These are phyloP conservation scores for Tubosaeta brunneosetosa DNA, from an alignment of 768 basidiomycete species.

Conservation along the genomic window DNA sequence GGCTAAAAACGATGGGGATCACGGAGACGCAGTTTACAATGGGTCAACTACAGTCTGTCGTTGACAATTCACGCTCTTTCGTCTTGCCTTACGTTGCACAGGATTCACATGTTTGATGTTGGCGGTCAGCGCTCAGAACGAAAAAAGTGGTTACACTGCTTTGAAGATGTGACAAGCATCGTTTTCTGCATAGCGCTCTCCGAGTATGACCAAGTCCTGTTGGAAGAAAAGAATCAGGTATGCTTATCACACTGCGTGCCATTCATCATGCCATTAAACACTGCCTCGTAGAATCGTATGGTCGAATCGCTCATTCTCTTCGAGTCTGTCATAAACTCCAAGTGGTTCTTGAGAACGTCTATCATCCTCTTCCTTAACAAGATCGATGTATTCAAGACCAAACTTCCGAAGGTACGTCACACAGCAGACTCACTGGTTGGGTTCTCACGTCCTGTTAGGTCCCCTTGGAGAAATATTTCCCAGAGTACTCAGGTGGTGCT, in stretches of 20 bases:
- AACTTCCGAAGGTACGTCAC: constrained; percentile 49
- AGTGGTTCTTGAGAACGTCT: constrained; percentile 65
- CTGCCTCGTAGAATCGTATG: constrained; percentile 58
- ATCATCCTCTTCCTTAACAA: constrained; percentile 71
- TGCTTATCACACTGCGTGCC: neutral
- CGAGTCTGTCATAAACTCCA: constrained; percentile 73
- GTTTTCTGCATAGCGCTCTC: constrained; percentile 74
- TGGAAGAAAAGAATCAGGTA: constrained; percentile 48
- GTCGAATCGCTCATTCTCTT: constrained; percentile 69
- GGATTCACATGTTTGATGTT: constrained; percentile 73
- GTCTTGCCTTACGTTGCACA: constrained; percentile 7
- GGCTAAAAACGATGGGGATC: too few relatives aligned
- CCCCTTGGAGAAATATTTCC: constrained; percentile 74
- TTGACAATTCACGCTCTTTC: too few relatives aligned
- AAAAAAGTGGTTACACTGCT: constrained; percentile 80
- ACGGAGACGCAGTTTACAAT: too few relatives aligned
- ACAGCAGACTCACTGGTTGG: too few relatives aligned
- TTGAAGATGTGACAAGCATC: constrained; percentile 75
- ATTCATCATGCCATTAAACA: neutral
- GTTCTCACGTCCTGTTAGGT: constrained; percentile 37
- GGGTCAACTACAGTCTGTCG: too few relatives aligned
- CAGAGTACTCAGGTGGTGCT: constrained; percentile 83
- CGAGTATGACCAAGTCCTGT: constrained; percentile 70
- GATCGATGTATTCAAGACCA: constrained; percentile 74
- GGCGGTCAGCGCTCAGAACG: constrained; percentile 78